Evolutionary conservation across 116 monocot genomes (phyloP), one percentile per base, ranked within the genome.

Genomic region (Papilionanthe hybrid): DNA sequence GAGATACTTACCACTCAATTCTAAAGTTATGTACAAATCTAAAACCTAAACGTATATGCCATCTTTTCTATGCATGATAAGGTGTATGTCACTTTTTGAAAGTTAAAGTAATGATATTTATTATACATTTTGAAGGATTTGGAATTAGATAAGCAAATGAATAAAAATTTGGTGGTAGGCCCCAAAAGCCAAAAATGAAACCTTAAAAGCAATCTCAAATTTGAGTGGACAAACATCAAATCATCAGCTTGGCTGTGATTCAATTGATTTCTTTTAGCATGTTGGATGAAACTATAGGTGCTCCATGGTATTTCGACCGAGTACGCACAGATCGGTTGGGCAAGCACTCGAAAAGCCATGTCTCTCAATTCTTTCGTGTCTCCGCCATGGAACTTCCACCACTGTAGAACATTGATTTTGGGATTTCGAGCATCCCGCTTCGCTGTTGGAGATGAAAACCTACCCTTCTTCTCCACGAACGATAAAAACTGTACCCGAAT

Each of bases 331-430:
- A 88, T 80, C 66, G 88, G 76, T 45, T 88, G 88, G 41, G 88
- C 84, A 45, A 88, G 85, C 25, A 88, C 85, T 82, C 57, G 77
- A 27, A 88, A 85, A 44, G 88, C 88, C 76, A 85, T 76, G 75
- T 88, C 85, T 84, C 88, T 88, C 80, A 88, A 45, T 77, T 88
- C 88, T 56, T 85, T 88, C 80, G 88, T 88, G 44, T 88, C 88
- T 15, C 88, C 88, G 28, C 88, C 88, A 56, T 88, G 88, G 65
- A 88, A 88, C 75, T 88, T 88, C 88, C 88, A 88, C 88, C 88
- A 88, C 69, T 85, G 88, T 55, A 85, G 53, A 47, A 78, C 85
- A 82, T 84, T 88, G 60, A 88, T 88, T 79, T 85, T 88, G 3
- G 88, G 88, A 50, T 88, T 88, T 82, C 80, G 72, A 25, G 88